Evolutionary conservation across 2,329 filamentous ascomycete species (phyloP).

Genomic region (Purpureocillium lavendulum): DNA sequence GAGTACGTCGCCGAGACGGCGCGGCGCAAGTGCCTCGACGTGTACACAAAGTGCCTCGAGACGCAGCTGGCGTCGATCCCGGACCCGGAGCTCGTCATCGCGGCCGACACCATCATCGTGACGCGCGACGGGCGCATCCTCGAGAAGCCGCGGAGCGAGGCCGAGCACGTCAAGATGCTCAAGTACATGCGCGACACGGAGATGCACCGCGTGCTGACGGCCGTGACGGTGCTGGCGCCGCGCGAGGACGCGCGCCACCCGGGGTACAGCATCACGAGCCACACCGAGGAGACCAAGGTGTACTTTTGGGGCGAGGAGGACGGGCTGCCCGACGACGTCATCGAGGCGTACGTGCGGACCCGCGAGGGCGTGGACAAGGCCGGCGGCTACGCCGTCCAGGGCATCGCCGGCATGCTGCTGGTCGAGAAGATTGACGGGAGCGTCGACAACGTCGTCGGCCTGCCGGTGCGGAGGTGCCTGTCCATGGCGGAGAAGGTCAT

Average conservation of each 20-base stretch:
- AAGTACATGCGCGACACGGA: slow-evolving; percentile 69
- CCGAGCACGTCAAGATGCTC: slow-evolving; percentile 78
- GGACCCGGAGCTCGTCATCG: slow-evolving; percentile 79
- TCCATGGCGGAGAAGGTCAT: slow-evolving; percentile 84
- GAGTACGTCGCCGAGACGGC: slow-evolving; percentile 91
- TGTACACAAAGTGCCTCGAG: slow-evolving; percentile 45
- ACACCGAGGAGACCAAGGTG: slow-evolving; percentile 89
- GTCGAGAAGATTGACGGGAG: slow-evolving; percentile 84
- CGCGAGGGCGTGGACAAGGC: slow-evolving; percentile 94
- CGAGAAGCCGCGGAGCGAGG: slow-evolving; percentile 81
- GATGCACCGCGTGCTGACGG: slow-evolving; percentile 77
- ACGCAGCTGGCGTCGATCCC: slow-evolving; percentile 33
- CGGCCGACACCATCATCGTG: slow-evolving; percentile 87
- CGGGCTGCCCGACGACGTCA: slow-evolving; percentile 66
- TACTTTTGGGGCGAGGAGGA: slow-evolving; percentile 62
- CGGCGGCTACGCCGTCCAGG: slow-evolving; percentile 91
- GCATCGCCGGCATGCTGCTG: slow-evolving; percentile 74
- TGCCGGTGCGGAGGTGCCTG: slow-evolving; percentile 73
- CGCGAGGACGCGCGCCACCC: slow-evolving; percentile 72
- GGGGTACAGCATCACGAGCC: slow-evolving; percentile 72
- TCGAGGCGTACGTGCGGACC: slow-evolving; percentile 70
- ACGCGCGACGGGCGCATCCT: slow-evolving; percentile 67
- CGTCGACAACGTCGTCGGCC: slow-evolving; percentile 88
- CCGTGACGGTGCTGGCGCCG: slow-evolving; percentile 76
- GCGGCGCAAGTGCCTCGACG: slow-evolving; percentile 69